Evolutionary conservation across 2,329 filamentous ascomycete species (phyloP), one percentile per base, ranked within the genome.

Genomic region (Fusarium bactridioides): DNA sequence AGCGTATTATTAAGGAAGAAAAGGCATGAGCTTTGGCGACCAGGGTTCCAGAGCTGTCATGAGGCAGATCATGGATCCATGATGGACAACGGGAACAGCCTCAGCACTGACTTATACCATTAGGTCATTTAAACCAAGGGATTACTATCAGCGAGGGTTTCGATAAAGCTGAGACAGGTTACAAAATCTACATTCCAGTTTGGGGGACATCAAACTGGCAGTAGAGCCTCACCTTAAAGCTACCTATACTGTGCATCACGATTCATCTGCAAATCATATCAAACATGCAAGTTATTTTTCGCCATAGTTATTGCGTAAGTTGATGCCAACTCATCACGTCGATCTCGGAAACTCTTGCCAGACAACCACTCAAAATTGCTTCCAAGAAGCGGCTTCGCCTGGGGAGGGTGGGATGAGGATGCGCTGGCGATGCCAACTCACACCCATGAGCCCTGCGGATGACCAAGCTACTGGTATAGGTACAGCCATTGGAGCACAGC

Each of bases 391-490:
- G 45, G 64, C 61, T 61, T 74, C 57, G 50, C 41, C 43, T 31
- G 54, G 43, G 56, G 57, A 64, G 55, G 72, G 64, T 74, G 69
- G 75, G 67, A 73, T 69, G 69, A 60, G 62, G 73, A 77, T 77
- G 76, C 76, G 76, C 64, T 78, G 76, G 73, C 76, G 66, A 72
- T 78, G 74, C 76, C 76, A 77, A 72, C 76, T 70, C 76, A 77
- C 59, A 64, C 54, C 60, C 56, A 53, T 37, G 37, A 67, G 59
- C 70, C 70, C 45, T 61, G 55, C 61, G 61, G 41, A 61, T 69
- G 67, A 43, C 66, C 60, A 40, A 76, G 48, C 65, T 62, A 65
- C 38, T 43, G 63, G 67, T 60, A 62, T 25, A 47, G 23, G 48
- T 60, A 53, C 37, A 47, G 23, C 57, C 38, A 77, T 75, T 77